Evolutionary conservation across 352 stramenopile species (phyloP).

Genomic region (Phytophthora sansomeana): DNA sequence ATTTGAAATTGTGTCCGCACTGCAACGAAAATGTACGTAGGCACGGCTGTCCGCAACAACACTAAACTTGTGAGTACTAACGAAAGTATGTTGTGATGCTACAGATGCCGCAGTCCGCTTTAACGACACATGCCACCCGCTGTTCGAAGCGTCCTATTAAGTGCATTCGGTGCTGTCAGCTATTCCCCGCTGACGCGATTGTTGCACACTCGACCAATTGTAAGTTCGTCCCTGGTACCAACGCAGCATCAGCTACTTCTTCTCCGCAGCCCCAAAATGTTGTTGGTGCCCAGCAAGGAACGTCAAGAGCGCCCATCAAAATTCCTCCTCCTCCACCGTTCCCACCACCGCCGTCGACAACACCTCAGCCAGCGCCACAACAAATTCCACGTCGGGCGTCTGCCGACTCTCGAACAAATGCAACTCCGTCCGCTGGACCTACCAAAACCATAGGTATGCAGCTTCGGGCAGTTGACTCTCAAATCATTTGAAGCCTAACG

Average conservation of each 20-base stretch:
- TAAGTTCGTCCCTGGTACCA: constrained; percentile 50
- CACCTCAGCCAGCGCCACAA: constrained; percentile 9
- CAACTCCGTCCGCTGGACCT: neutral
- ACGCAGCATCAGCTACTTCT: neutral
- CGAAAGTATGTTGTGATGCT: neutral
- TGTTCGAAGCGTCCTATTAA: constrained; percentile 85
- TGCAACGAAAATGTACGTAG: constrained; percentile 66
- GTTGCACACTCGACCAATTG: constrained; percentile 78
- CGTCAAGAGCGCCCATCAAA: constrained; percentile 27
- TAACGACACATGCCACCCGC: constrained; percentile 57
- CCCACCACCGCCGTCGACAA: constrained; percentile 37
- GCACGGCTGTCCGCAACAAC: neutral
- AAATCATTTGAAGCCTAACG: neutral
- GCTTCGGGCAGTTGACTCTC: neutral
- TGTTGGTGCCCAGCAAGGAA: neutral
- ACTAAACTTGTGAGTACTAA: constrained; percentile 2
- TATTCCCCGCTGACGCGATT: constrained; percentile 78
- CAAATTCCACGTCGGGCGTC: constrained; percentile 19
- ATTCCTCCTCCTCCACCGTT: constrained; percentile 63
- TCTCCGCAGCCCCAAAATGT: neutral
- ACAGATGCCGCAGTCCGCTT: constrained; percentile 62
- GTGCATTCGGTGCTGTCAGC: constrained; percentile 82
- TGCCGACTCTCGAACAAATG: constrained; percentile 18
- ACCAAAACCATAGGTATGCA: constrained; percentile 11
- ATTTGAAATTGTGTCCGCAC: constrained; percentile 65